phyloP scores from a whole-genome alignment of 805 yeast genomes.

The Osmozyma mogii region DNA sequence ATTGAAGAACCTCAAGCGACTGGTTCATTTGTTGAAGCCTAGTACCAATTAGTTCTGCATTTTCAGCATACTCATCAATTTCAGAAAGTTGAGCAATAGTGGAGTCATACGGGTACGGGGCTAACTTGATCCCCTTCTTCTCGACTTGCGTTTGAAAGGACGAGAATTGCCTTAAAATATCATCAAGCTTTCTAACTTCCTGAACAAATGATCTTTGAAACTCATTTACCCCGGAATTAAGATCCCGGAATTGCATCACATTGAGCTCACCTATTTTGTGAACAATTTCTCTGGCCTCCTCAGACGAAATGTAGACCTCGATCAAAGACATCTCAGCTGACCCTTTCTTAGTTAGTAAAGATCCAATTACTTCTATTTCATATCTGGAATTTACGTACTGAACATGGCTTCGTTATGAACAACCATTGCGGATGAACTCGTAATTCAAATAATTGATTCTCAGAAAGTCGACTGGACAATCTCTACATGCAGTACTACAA shows the following conservation, averaged over 20 bases:
- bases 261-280: constrained; percentile 83
- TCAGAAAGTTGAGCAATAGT: constrained; percentile 33
- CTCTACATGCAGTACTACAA: too few relatives aligned
- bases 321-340: constrained; percentile 97
- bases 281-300: constrained; percentile 80
- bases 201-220: constrained; percentile 89
- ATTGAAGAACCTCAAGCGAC: constrained; percentile 56
- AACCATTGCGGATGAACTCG: too few relatives aligned
- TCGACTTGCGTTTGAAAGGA: constrained; percentile 41
- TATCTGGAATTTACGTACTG: too few relatives aligned
- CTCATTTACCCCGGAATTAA: constrained; percentile 65
- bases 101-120: constrained; percentile 26
- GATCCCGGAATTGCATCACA: constrained; percentile 78
- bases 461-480: too few relatives aligned
- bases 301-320: constrained; percentile 86
- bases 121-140: constrained; percentile 36
- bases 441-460: too few relatives aligned
- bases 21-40: constrained; percentile 65
- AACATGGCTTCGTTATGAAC: too few relatives aligned
- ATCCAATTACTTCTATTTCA: too few relatives aligned
- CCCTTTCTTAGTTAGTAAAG: too few relatives aligned
- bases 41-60: constrained; percentile 61
- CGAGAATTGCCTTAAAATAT: constrained; percentile 71
- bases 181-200: constrained; percentile 77
- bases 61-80: constrained; percentile 63